A percentile compares a stretch with the other conserved stretches of the same genome.
These are phyloP conservation scores for Aphanocladium album DNA, from an alignment of 2,329 filamentous ascomycete genomes.

Conservation along the genomic window DNA sequence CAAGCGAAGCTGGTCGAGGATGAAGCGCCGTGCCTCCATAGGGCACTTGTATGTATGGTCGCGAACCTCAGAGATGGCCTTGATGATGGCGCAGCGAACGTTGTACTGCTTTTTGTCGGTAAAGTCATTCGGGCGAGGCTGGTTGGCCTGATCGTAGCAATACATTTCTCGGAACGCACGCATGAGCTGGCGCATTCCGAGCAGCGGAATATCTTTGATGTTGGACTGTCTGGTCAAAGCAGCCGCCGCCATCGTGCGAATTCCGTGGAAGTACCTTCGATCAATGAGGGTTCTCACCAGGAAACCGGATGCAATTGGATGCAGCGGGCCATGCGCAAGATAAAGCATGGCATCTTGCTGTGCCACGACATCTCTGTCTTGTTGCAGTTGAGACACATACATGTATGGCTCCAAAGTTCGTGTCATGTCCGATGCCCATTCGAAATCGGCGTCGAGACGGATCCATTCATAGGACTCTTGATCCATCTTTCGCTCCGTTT, in stretches of 20 bases:
- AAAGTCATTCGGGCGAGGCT: slow-evolving; percentile 88
- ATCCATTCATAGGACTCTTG: slow-evolving; percentile 99
- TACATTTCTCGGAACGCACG: slow-evolving; percentile 85
- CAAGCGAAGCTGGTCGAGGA: slow-evolving; percentile 83
- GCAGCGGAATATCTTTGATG: slow-evolving; percentile 59
- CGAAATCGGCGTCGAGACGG: slow-evolving; percentile 93
- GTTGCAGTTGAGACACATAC: slow-evolving; percentile 95
- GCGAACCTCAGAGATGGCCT: slow-evolving; percentile 73
- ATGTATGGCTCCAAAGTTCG: slow-evolving; percentile 87
- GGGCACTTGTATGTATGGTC: slow-evolving; percentile 72
- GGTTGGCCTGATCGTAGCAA: slow-evolving; percentile 71
- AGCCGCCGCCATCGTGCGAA: slow-evolving; percentile 78
- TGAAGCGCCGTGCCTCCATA: slow-evolving; percentile 70
- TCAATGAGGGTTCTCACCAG: slow-evolving; percentile 88
- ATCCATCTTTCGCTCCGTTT: slow-evolving; percentile 87
- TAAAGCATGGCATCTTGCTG: slow-evolving; percentile 72
- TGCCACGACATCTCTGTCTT: slow-evolving; percentile 95
- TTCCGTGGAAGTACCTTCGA: slow-evolving; percentile 86
- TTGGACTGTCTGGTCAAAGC: slow-evolving; percentile 73
- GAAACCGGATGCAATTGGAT: slow-evolving; percentile 82
- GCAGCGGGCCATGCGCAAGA: slow-evolving; percentile 60
- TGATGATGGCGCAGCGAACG: slow-evolving; percentile 77
- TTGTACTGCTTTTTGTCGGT: slow-evolving; percentile 79
- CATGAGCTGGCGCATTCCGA: slow-evolving; percentile 78
- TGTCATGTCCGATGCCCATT: slow-evolving; percentile 88